These are phyloP conservation scores for Monsonia emarginata DNA, from an alignment of 441 rosid genomes.

Conservation along the genomic window DNA sequence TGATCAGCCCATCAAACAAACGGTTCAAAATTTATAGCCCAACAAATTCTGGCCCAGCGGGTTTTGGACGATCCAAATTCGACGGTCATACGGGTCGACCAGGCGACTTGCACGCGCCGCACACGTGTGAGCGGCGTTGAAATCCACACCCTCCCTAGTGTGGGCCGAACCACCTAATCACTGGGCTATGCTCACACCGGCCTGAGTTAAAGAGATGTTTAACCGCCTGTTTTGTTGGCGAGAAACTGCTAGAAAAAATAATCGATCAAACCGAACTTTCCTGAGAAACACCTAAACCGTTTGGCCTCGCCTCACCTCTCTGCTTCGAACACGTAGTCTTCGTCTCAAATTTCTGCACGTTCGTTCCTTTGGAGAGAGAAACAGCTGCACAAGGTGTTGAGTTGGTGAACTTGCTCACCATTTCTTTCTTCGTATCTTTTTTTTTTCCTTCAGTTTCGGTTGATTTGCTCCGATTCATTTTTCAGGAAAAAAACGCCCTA, in stretches of 20 bases:
- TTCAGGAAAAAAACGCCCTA: not conserved
- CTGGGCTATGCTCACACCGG: too few relatives aligned
- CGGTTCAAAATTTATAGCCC: too few relatives aligned
- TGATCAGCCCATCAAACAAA: too few relatives aligned
- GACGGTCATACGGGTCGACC: too few relatives aligned
- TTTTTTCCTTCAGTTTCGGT: not conserved
- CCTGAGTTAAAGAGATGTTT: too few relatives aligned
- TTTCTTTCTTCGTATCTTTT: not conserved
- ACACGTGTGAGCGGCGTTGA: too few relatives aligned
- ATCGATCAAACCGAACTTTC: not conserved
- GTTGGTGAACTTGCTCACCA: not conserved
- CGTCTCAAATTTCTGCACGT: not conserved
- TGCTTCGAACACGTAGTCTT: not conserved
- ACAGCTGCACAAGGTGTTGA: not conserved
- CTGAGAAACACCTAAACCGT: not conserved
- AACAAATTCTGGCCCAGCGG: too few relatives aligned
- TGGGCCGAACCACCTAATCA: too few relatives aligned
- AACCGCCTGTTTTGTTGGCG: not conserved
- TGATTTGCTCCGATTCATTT: not conserved
- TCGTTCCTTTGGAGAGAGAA: not conserved
- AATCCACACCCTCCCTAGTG: too few relatives aligned
- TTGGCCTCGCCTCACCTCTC: constrained; percentile 1
- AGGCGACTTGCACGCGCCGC: too few relatives aligned
- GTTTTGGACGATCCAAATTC: too few relatives aligned
- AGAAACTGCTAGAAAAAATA: not conserved